Percentiles rank a stretch among this genome's conserved stretches.
Conservation (phyloP, 805 yeast genomes). For the Starmerella bacillaris region DNA sequence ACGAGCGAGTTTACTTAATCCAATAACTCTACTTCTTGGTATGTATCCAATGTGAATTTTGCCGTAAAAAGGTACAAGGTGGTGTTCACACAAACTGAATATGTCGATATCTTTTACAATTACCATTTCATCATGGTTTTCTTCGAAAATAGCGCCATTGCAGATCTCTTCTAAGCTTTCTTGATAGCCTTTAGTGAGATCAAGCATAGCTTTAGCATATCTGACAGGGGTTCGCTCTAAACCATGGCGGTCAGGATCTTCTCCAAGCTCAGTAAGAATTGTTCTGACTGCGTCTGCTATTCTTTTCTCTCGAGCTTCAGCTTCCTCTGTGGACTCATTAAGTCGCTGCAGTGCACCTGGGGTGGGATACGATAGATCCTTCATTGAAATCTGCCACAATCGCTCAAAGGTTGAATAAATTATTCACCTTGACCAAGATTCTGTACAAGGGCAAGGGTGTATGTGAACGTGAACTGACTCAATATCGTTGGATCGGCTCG, state of each 20-base stretch:
- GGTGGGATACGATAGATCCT: conserved; percentile 48
- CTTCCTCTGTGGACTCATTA: conserved; percentile 50
- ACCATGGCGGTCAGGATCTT: conserved; percentile 78
- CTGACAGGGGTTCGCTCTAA: conserved; percentile 85
- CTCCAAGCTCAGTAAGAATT: conserved; percentile 69
- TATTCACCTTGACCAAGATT: too few relatives aligned
- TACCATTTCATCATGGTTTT: conserved; percentile 98
- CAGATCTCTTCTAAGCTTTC: conserved; percentile 83
- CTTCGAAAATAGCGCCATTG: conserved; percentile 90
- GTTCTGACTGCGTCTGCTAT: conserved; percentile 70
- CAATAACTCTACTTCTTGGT: conserved; percentile 83
- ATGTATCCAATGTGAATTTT: conserved; percentile 96
- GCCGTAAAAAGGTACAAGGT: conserved; percentile 91
- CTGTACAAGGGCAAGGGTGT: too few relatives aligned
- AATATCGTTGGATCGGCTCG: too few relatives aligned
- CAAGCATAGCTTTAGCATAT: conserved; percentile 91
- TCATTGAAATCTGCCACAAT: too few relatives aligned
- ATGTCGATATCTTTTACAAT: conserved; percentile 89
- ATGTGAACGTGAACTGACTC: too few relatives aligned
- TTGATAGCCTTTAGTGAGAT: conserved; percentile 90
- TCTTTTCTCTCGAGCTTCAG: conserved; percentile 45
- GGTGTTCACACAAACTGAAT: conserved; percentile 90
- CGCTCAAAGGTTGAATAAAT: too few relatives aligned
- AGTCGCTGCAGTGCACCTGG: conserved; percentile 64
- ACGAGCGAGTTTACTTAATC: conserved; percentile 81